These are phyloP conservation scores for Platanthera zijinensis DNA, from an alignment of 106 monocot species.

Conservation along the genomic window DNA sequence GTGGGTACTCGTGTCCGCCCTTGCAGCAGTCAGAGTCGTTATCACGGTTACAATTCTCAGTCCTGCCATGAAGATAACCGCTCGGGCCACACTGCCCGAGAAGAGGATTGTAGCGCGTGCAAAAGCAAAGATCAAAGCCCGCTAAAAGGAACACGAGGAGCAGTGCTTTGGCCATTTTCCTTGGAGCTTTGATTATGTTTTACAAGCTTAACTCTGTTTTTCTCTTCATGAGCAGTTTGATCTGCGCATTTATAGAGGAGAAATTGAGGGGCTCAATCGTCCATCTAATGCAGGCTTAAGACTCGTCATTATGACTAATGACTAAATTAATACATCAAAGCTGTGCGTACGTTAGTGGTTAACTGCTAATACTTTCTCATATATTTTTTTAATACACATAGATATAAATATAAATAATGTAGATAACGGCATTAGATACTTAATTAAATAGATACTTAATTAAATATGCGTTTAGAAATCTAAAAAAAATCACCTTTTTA, in stretches of 20 bases:
- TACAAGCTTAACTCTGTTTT: too few relatives aligned
- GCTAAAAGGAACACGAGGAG: neutral
- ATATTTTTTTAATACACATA: neutral
- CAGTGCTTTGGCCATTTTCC: neutral
- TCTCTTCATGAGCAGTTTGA: too few relatives aligned
- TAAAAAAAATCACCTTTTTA: too few relatives aligned
- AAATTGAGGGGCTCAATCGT: too few relatives aligned
- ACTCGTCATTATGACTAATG: neutral
- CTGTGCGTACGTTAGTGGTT: neutral
- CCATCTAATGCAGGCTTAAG: neutral
- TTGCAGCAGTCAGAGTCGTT: constrained; percentile 22
- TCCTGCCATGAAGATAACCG: constrained; percentile 15
- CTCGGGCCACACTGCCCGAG: constrained; percentile 3
- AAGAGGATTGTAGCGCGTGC: neutral
- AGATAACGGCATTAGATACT: too few relatives aligned
- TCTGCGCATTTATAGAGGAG: too few relatives aligned
- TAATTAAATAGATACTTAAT: too few relatives aligned
- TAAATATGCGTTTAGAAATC: too few relatives aligned
- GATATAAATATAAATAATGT: too few relatives aligned
- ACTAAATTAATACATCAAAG: neutral
- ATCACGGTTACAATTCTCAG: constrained; percentile 15
- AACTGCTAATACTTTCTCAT: neutral
- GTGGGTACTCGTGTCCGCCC: constrained; percentile 18
- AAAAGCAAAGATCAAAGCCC: neutral
- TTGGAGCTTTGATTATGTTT: neutral